Conservation (phyloP, 768 basidiomycete species). For the Amanita inopinata region DNA sequence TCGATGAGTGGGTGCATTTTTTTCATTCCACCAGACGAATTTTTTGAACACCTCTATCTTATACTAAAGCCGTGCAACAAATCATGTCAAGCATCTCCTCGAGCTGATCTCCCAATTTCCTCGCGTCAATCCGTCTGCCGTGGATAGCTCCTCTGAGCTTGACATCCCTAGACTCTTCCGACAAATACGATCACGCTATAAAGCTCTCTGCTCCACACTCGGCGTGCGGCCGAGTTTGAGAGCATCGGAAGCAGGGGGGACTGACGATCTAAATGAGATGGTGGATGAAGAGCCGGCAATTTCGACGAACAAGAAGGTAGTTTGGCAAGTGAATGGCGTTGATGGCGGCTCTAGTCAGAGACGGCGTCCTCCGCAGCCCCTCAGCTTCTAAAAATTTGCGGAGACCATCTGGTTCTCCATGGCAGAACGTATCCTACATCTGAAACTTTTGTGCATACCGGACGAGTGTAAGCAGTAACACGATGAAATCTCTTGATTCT, state of each 20-base stretch:
- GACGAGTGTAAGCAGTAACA: too few species aligned
- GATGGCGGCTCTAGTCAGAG: not conserved
- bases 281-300: not conserved
- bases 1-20: slow-evolving; percentile 37
- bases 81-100: slow-evolving; percentile 62
- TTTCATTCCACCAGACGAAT: slow-evolving; percentile 4
- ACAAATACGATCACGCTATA: slow-evolving; percentile 83
- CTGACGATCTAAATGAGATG: not conserved
- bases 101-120: slow-evolving; percentile 72
- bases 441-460: too few species aligned
- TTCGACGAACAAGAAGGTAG: not conserved
- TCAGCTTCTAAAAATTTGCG: slow-evolving; percentile 4
- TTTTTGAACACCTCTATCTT: not conserved
- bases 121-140: slow-evolving; percentile 54
- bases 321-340: slow-evolving; percentile 2
- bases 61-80: slow-evolving; percentile 38
- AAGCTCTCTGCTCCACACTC: slow-evolving; percentile 73
- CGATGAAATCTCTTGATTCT: too few species aligned
- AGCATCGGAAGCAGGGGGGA: slow-evolving; percentile 12
- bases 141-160: slow-evolving; percentile 31
- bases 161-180: slow-evolving; percentile 74
- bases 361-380: slow-evolving; percentile 3
- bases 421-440: too few species aligned
- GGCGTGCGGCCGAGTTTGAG: slow-evolving; percentile 46
- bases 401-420: not conserved